phyloP scores from a whole-genome alignment of 2,329 filamentous ascomycete genomes.

The Incumbomyces delicatus region DNA sequence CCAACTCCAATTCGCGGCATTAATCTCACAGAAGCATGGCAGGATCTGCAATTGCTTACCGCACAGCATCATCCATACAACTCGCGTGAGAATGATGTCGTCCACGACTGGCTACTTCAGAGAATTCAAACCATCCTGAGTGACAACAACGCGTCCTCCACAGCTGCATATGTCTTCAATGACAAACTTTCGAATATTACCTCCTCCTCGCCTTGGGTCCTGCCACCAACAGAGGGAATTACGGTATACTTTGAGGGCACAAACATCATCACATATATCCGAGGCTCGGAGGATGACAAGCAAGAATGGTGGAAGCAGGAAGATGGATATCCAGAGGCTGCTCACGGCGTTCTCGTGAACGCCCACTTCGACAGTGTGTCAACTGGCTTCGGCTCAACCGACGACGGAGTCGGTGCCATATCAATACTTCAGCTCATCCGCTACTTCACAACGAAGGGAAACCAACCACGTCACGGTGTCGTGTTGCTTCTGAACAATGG shows the following conservation, averaged over 20 bases:
- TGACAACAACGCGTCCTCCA: slow-evolving; percentile 42
- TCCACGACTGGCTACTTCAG: slow-evolving; percentile 64
- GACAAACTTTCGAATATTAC: slow-evolving; percentile 73
- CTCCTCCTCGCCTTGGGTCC: slow-evolving; percentile 40
- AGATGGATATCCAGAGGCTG: slow-evolving; percentile 43
- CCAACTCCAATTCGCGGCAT: slow-evolving; percentile 51
- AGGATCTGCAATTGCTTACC: slow-evolving; percentile 67
- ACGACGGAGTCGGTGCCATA: slow-evolving; percentile 86
- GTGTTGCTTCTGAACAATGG: slow-evolving; percentile 87
- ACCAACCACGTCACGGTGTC: slow-evolving; percentile 68
- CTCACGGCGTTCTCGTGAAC: slow-evolving; percentile 80
- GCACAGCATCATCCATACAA: slow-evolving; percentile 79
- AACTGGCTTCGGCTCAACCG: slow-evolving; percentile 84
- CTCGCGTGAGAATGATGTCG: slow-evolving; percentile 68
- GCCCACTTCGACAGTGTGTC: slow-evolving; percentile 92
- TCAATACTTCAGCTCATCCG: slow-evolving; percentile 74
- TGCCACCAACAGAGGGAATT: slow-evolving; percentile 29
- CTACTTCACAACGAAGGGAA: slow-evolving; percentile 65
- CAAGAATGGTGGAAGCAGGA: slow-evolving; percentile 62
- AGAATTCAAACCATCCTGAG: slow-evolving; percentile 62
- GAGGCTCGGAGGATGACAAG: slow-evolving; percentile 63
- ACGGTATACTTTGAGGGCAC: slow-evolving; percentile 81
- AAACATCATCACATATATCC: slow-evolving; percentile 86
- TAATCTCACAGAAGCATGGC: slow-evolving; percentile 78
- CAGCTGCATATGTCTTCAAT: slow-evolving; percentile 56